A percentile compares a stretch with the other conserved stretches of the same genome.
Evolutionary conservation across 108 stramenopile genomes (phyloP).

Genomic region (Cyclotella baltica): DNA sequence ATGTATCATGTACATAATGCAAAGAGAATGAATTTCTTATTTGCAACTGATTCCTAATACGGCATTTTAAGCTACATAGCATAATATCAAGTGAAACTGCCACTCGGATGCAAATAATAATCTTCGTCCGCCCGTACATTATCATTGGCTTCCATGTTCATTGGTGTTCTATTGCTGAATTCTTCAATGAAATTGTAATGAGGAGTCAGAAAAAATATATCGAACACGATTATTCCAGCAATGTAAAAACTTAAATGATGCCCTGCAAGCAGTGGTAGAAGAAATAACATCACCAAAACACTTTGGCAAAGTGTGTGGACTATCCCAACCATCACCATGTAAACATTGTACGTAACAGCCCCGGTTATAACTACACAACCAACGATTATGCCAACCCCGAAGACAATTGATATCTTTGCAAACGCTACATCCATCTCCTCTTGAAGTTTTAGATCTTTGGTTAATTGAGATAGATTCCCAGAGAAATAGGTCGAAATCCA

Average conservation of each 20-base stretch:
- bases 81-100: no score
- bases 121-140: neutral
- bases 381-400: constrained; percentile 7
- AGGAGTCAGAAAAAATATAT: neutral
- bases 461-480: neutral
- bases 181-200: constrained; percentile 4
- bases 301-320: constrained; percentile 18
- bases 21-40: no score
- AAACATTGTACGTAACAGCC: constrained; percentile 12
- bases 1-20: no score
- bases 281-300: neutral
- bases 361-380: constrained; percentile 15
- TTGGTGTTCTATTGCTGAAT: neutral
- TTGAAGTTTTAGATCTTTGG: constrained; percentile 6
- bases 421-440: constrained; percentile 3
- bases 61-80: no score
- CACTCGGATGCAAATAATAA: no score
- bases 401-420: neutral
- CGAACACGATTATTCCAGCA: neutral
- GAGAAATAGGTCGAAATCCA: constrained; percentile 10
- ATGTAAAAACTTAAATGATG: constrained; percentile 9
- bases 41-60: no score
- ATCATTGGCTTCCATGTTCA: neutral
- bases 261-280: constrained; percentile 1
- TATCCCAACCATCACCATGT: constrained; percentile 13